Conservation (phyloP, 2,329 filamentous ascomycete genomes). For the Calonectria pauciramosa region DNA sequence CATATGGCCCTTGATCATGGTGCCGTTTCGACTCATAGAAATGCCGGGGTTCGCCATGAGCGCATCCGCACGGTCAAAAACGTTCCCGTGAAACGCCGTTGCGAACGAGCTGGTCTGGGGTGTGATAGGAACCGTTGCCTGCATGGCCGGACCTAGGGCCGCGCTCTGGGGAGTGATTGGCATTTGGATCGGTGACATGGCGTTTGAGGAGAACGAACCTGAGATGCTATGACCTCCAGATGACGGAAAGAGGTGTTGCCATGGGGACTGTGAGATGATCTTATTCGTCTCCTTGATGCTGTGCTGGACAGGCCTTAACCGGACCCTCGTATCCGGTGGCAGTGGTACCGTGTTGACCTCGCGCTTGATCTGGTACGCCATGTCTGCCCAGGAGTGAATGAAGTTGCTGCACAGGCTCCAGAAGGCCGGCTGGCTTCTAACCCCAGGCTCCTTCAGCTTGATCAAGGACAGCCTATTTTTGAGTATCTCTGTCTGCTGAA, state of each 20-base stretch:
- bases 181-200: conserved; percentile 49
- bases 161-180: conserved; percentile 93
- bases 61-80: conserved; percentile 72
- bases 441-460: conserved; percentile 86
- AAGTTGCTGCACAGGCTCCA: conserved; percentile 83
- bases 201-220: conserved; percentile 40
- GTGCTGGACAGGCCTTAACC: conserved; percentile 85
- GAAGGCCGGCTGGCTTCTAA: conserved; percentile 73
- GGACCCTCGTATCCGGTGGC: conserved; percentile 76
- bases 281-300: conserved; percentile 85
- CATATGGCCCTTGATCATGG: conserved; percentile 58
- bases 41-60: conserved; percentile 70
- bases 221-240: conserved; percentile 36
- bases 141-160: conserved; percentile 88
- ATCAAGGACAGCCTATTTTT: conserved; percentile 81
- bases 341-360: conserved; percentile 66
- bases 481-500: conserved; percentile 81
- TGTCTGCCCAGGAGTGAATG: conserved; percentile 77
- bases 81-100: conserved; percentile 67
- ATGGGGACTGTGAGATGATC: conserved; percentile 74
- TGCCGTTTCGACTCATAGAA: conserved; percentile 67
- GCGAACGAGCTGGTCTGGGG: conserved; percentile 71
- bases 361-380: conserved; percentile 72
- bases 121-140: conserved; percentile 86
- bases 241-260: conserved; percentile 59